A percentile compares a stretch with the other conserved stretches of the same genome.
Evolutionary conservation across 441 rosid genomes (phyloP).

Genomic region (Melastoma candidum): DNA sequence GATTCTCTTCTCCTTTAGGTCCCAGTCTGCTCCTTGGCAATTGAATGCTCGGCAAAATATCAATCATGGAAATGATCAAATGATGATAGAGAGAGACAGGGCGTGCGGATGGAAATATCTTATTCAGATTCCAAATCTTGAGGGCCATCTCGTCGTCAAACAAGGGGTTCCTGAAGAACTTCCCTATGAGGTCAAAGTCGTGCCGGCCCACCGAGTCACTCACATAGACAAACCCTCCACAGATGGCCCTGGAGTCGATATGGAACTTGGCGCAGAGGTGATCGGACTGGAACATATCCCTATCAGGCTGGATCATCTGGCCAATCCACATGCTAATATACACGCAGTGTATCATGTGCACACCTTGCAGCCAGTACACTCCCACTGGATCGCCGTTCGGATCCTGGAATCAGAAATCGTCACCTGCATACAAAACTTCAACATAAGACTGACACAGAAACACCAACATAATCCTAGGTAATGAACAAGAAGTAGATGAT

Average conservation of each 20-base stretch:
- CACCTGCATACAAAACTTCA: conserved; percentile 27
- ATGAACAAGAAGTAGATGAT: no score
- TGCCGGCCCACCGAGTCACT: conserved; percentile 60
- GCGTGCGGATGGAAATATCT: conserved; percentile 24
- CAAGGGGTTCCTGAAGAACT: conserved; percentile 61
- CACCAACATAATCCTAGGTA: no score
- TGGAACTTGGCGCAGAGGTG: conserved; percentile 73
- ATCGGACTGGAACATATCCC: conserved; percentile 93
- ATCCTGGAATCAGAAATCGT: conserved; percentile 86
- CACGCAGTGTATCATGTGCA: conserved; percentile 74
- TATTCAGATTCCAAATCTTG: conserved; percentile 76
- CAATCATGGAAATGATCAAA: no score
- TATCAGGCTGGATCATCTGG: conserved; percentile 65
- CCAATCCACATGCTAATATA: conserved; percentile 88
- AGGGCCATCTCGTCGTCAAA: conserved; percentile 52
- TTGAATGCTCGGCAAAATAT: conserved; percentile 36
- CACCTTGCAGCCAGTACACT: conserved; percentile 73
- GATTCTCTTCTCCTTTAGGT: conserved; percentile 35
- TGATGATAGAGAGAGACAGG: background rate
- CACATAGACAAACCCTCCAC: conserved; percentile 74
- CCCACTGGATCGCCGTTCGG: conserved; percentile 79
- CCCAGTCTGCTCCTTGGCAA: conserved; percentile 90
- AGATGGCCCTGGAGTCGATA: conserved; percentile 70
- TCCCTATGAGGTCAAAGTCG: conserved; percentile 51
- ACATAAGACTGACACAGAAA: background rate